Percentiles rank a stretch among this genome's conserved stretches.
Conservation (phyloP, 176 grass and related monocot species). For the Rhynchospora breviuscula region DNA sequence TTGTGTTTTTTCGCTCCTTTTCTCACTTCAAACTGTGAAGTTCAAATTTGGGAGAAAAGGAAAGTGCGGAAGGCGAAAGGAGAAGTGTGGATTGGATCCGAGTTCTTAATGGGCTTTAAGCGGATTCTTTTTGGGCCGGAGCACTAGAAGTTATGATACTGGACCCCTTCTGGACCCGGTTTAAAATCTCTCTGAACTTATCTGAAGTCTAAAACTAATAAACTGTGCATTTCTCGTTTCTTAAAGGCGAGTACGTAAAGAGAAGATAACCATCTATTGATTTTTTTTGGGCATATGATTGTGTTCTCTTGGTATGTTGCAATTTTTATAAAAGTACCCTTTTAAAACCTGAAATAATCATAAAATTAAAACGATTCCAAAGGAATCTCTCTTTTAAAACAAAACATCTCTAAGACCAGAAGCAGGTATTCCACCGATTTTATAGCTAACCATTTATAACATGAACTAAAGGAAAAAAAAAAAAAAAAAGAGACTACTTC, state of each 20-base stretch:
- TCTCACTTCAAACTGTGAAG: neutral
- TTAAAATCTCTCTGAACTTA: too few species aligned
- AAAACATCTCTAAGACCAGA: neutral
- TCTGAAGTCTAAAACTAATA: too few species aligned
- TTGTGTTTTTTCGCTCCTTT: conserved; percentile 12
- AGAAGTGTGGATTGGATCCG: conserved; percentile 1
- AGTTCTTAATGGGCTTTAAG: neutral
- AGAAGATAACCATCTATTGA: too few species aligned
- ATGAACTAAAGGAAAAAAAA: neutral
- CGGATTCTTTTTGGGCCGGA: neutral
- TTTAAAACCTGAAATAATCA: neutral
- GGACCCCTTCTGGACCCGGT: too few species aligned
- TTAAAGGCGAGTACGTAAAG: neutral
- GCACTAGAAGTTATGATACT: too few species aligned
- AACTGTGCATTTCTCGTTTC: neutral
- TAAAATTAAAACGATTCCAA: neutral
- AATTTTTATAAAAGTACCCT: neutral
- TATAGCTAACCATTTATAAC: neutral
- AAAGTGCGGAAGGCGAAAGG: neutral
- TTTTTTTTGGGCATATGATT: too few species aligned
- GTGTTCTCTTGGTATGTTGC: too few species aligned
- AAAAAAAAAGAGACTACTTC: neutral
- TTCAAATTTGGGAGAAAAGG: conserved; percentile 21
- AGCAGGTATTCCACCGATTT: neutral
- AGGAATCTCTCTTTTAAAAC: neutral